Percentiles rank a stretch among this genome's conserved stretches.
Conservation (phyloP, 2,329 filamentous ascomycete species). For the Cercospora sp. region DNA sequence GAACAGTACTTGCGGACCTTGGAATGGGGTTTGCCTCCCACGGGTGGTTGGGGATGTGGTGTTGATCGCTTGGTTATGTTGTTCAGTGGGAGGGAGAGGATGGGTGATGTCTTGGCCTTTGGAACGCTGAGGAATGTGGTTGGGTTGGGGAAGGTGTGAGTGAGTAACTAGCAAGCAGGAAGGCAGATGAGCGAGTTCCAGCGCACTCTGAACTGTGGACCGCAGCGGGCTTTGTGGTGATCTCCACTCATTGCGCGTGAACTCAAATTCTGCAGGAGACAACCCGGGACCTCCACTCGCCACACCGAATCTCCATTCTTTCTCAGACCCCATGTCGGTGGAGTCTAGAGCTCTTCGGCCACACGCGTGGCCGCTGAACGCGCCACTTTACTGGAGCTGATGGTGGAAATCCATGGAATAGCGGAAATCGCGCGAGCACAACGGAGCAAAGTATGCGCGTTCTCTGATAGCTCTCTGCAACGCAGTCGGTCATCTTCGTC, state of each 20-base stretch:
- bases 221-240: background rate
- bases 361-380: background rate
- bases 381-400: background rate
- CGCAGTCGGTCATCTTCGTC: background rate
- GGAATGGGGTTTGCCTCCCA: constrained; percentile 89
- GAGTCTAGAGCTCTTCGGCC: background rate
- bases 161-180: background rate
- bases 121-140: constrained; percentile 71
- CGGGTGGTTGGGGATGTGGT: constrained; percentile 94
- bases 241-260: background rate
- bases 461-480: background rate
- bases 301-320: background rate
- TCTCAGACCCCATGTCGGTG: background rate
- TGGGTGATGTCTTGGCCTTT: constrained; percentile 85
- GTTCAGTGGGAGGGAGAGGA: constrained; percentile 74
- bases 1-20: constrained; percentile 82
- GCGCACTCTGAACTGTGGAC: background rate
- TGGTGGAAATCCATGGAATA: background rate
- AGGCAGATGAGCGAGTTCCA: background rate
- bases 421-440: background rate
- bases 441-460: background rate
- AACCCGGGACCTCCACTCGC: background rate
- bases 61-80: constrained; percentile 91
- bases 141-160: constrained; percentile 30
- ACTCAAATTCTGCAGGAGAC: background rate